A percentile compares a stretch with the other conserved stretches of the same genome.
Evolutionary conservation across 352 stramenopile species (phyloP).

Genomic region (Phytophthora nicotianae): DNA sequence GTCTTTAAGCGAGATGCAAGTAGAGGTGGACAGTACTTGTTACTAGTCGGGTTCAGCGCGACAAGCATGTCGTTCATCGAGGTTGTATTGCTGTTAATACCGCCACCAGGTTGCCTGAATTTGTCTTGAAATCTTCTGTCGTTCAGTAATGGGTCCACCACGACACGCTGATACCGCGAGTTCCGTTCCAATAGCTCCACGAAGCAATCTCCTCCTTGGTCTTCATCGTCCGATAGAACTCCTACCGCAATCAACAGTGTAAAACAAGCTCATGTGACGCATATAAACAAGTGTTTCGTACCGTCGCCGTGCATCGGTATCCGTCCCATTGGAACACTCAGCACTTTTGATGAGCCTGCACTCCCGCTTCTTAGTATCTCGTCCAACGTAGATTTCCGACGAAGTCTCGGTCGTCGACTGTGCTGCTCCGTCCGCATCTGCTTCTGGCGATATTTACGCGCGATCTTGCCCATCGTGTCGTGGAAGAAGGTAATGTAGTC

Average conservation of each 20-base stretch:
- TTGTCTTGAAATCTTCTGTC: conserved; percentile 70
- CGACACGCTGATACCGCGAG: conserved; percentile 52
- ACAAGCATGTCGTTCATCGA: conserved; percentile 49
- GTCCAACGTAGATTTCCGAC: conserved; percentile 37
- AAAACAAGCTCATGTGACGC: neutral
- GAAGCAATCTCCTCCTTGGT: conserved; percentile 47
- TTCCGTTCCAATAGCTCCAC: conserved; percentile 64
- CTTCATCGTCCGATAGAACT: conserved; percentile 31
- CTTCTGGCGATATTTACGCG: conserved; percentile 55
- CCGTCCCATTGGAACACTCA: conserved; percentile 45
- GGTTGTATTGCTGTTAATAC: conserved; percentile 26
- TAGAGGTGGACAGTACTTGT: conserved; percentile 63
- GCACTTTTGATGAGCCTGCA: conserved; percentile 13
- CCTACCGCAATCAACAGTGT: conserved; percentile 1
- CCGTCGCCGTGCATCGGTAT: conserved; percentile 30
- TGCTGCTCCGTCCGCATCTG: conserved; percentile 25
- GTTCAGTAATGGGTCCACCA: conserved; percentile 59
- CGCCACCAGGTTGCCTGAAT: conserved; percentile 40
- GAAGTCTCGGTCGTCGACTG: conserved; percentile 22
- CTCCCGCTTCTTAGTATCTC: conserved; percentile 32
- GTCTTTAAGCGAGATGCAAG: conserved; percentile 52
- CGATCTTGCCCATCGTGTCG: conserved; percentile 66
- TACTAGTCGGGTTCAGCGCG: conserved; percentile 48
- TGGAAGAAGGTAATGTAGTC: conserved; percentile 84
- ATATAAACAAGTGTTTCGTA: conserved; percentile 10